Evolutionary conservation across 2,329 filamentous ascomycete species (phyloP).

Genomic region (Pseudofabraea citricarpa): DNA sequence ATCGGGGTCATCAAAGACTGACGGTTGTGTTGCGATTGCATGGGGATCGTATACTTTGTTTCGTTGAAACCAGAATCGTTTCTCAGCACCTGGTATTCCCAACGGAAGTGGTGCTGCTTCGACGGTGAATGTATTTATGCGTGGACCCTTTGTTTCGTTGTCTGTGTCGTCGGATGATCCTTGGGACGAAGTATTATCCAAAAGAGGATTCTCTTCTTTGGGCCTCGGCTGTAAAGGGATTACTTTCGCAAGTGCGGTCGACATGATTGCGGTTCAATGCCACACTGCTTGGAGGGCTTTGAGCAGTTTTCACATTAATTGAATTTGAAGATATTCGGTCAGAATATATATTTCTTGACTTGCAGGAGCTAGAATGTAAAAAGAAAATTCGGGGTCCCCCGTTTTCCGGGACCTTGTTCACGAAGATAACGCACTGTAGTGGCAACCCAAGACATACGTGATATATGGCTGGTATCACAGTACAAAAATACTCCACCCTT

Average conservation of each 20-base stretch:
- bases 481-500: no score
- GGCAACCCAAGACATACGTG: no score
- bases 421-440: no score
- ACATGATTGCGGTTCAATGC: no score
- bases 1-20: constrained; percentile 12
- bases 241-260: not conserved
- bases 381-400: no score
- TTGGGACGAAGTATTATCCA: not conserved
- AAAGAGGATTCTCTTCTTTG: not conserved
- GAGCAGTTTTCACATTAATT: no score
- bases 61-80: not conserved
- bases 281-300: no score
- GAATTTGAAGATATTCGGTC: no score
- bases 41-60: not conserved
- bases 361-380: no score
- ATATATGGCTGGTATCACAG: no score
- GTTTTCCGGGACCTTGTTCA: no score
- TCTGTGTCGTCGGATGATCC: not conserved
- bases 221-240: not conserved
- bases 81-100: not conserved
- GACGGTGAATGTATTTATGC: not conserved
- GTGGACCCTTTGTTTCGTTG: not conserved
- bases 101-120: not conserved
- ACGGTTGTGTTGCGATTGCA: not conserved
- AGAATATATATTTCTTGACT: no score